Evolutionary conservation across 306 rosid genomes (phyloP).

Genomic region (Mucuna pruriens): DNA sequence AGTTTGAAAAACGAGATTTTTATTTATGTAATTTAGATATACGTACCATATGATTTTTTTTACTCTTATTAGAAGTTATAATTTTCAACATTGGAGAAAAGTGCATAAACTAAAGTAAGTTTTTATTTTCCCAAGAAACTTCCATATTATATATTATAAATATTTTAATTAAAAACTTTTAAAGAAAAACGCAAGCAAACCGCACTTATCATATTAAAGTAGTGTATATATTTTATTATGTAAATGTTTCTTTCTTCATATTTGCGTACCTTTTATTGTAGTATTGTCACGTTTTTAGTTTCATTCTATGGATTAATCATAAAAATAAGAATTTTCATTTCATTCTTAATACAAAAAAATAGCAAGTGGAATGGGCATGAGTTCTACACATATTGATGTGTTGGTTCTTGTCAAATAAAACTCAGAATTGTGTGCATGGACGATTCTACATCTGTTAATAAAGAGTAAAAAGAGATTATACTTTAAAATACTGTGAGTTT

Average conservation of each 20-base stretch:
- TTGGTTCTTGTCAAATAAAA: not conserved
- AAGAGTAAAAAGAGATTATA: not conserved
- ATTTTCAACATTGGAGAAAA: not conserved
- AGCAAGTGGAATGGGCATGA: not conserved
- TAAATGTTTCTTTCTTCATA: not conserved
- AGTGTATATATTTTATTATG: not conserved
- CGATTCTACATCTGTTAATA: not conserved
- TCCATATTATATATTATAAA: not conserved
- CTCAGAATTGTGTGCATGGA: not conserved
- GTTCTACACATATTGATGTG: no score
- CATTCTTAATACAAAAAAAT: not conserved
- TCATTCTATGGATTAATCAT: not conserved
- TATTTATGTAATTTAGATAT: no score
- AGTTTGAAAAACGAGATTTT: no score
- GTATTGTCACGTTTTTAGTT: not conserved
- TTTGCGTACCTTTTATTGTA: not conserved
- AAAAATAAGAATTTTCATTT: not conserved
- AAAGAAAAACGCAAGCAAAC: not conserved
- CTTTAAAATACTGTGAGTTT: conserved; percentile 14
- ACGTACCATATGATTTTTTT: no score
- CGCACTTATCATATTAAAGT: not conserved
- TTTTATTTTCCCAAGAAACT: not conserved
- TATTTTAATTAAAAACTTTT: not conserved
- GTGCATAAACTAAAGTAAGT: not conserved
- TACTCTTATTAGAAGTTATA: not conserved